Evolutionary conservation across 2,329 filamentous ascomycete genomes (phyloP).

Genomic region (Exserohilum turcica): DNA sequence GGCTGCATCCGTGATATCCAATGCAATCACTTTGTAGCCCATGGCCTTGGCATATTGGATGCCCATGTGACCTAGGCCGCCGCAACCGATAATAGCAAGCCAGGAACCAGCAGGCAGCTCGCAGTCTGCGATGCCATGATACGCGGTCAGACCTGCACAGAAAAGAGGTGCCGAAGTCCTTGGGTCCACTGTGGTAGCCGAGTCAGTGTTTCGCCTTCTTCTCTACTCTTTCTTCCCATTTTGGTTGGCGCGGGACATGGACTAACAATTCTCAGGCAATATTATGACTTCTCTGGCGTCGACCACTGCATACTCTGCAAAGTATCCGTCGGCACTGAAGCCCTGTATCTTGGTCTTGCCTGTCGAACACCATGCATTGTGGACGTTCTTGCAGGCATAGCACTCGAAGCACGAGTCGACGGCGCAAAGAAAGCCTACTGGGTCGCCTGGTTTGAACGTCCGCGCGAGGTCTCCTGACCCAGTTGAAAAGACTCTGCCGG

Average conservation of each 20-base stretch:
- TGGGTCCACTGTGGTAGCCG: conserved; percentile 25
- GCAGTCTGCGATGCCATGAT: conserved; percentile 38
- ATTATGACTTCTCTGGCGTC: conserved; percentile 39
- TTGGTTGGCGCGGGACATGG: not conserved
- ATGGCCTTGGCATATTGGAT: conserved; percentile 43
- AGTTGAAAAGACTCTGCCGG: conserved; percentile 33
- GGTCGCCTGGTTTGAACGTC: conserved; percentile 39
- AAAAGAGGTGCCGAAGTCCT: conserved; percentile 37
- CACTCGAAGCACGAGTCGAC: conserved; percentile 44
- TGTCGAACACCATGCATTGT: conserved; percentile 37
- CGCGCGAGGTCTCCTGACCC: conserved; percentile 31
- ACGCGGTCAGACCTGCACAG: conserved; percentile 41
- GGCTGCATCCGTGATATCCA: conserved; percentile 37
- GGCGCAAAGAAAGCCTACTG: conserved; percentile 42
- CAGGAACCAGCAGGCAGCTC: conserved; percentile 34
- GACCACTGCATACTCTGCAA: conserved; percentile 39
- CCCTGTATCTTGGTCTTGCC: conserved; percentile 41
- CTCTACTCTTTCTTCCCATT: not conserved
- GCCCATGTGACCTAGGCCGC: conserved; percentile 41
- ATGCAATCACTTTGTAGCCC: conserved; percentile 39
- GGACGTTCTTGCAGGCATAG: conserved; percentile 34
- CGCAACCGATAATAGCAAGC: conserved; percentile 39
- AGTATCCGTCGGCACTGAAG: conserved; percentile 36
- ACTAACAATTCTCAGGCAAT: conserved; percentile 33
- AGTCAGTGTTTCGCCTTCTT: conserved; percentile 3